Base-by-base conservation (phyloP, 1,139 yeast genomes). In the Suhomyces terraborum region DNA sequence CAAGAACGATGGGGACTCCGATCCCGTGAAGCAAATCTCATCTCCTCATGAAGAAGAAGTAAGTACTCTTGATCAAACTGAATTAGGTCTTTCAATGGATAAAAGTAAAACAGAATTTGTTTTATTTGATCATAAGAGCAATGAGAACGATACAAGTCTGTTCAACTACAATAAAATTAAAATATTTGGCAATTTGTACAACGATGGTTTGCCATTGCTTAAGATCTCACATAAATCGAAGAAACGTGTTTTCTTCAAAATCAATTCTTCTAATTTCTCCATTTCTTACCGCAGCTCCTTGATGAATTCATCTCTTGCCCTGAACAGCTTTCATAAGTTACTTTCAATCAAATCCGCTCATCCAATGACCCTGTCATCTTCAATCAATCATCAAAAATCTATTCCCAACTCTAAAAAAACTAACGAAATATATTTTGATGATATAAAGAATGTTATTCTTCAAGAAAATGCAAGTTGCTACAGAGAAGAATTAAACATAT, bases 381-480 rank as follows among this genome's bases (percentile, higher is more conserved):
- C 25, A 23, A 23, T 16, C 8, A 30, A 5, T 12, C 13, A 9
- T 12, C 23, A 10, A 22, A 19, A 18, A 10, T n/a, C 22, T 10
- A 18, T 18, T 18, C 10, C 54, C 9, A 55, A 56, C 42, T 46
- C 41, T 2, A 41, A 38, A 35, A 60, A 61, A 24, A 58, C 72
- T 10, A 75, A 79, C 17, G 73, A 66, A 35, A 69, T 89, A 43
- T 67, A 75, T n/a, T 68, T 88, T 12, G 96, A 87, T 57, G 80
- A 80, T 41, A 84, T 93, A 31, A 80, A 80, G 49, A 83, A 80
- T 42, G 75, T 88, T 1, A 66, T 89, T 40, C 69, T 75, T 8
- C 88, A 83, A 8, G 75, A 72, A 10, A 85, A 84, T 51, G 97
- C 96, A 1, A 73, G 77, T 20, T 85, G 86, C 48, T 91, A 88